Evolutionary conservation across 805 yeast genomes (phyloP).

Genomic region (Wickerhamiella sergipiensis): DNA sequence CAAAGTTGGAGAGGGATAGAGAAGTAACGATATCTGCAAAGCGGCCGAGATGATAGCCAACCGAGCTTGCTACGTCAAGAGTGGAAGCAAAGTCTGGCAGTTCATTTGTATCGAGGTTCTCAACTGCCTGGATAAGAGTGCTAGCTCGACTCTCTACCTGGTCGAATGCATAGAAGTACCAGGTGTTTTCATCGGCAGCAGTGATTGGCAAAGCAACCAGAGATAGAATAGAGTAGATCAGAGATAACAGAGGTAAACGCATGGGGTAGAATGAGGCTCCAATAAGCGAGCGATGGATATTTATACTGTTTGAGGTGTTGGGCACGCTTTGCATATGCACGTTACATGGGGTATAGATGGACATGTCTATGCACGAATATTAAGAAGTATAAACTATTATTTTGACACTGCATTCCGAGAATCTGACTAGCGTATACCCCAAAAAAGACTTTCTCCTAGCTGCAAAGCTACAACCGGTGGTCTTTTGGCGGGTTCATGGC

Average conservation of each 20-base stretch:
- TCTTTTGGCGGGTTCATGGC: not conserved
- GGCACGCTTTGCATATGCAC: not conserved
- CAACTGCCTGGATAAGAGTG: not conserved
- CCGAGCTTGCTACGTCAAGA: not conserved
- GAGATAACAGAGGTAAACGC: not conserved
- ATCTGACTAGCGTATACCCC: too few relatives aligned
- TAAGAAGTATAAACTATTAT: too few relatives aligned
- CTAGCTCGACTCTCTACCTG: not conserved
- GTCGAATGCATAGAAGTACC: not conserved
- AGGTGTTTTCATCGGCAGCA: not conserved
- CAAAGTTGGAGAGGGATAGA: not conserved
- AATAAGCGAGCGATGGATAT: not conserved
- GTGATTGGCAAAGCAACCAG: not conserved
- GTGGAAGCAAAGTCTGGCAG: not conserved
- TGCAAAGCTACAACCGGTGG: not conserved
- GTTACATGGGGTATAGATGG: not conserved
- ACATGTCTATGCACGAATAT: not conserved
- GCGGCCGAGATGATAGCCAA: not conserved
- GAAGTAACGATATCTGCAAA: not conserved
- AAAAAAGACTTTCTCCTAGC: not conserved
- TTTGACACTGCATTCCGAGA: not conserved
- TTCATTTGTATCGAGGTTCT: not conserved
- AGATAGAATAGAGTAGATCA: not conserved
- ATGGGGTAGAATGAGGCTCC: not conserved
- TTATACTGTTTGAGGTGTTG: not conserved